A percentile compares a stretch with the other conserved stretches of the same genome.
Conservation (phyloP, 805 yeast genomes). For the Candida fluviatilis region DNA sequence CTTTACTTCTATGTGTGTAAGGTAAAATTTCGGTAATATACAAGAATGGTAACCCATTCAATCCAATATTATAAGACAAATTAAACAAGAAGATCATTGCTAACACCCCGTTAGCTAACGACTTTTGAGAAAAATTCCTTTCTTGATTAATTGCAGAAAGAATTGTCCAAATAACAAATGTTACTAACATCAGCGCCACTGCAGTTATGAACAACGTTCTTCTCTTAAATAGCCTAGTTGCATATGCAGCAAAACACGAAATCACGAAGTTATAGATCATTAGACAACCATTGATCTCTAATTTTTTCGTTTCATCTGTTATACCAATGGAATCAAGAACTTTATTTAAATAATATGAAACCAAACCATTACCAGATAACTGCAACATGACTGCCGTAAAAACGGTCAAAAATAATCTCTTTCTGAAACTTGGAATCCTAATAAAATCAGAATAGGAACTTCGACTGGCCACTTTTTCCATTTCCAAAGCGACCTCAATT, state of each 20-base stretch:
- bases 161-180: slow-evolving; percentile 15
- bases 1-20: slow-evolving; percentile 29
- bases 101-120: slow-evolving; percentile 42
- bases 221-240: slow-evolving; percentile 21
- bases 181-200: slow-evolving; percentile 14
- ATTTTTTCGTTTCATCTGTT: slow-evolving; percentile 40
- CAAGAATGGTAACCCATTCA: slow-evolving; percentile 26
- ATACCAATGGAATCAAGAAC: slow-evolving; percentile 53
- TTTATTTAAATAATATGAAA: slow-evolving; percentile 46
- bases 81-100: slow-evolving; percentile 47
- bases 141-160: slow-evolving; percentile 45
- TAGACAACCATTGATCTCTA: slow-evolving; percentile 48
- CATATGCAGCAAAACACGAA: slow-evolving; percentile 17
- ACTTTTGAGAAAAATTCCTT: slow-evolving; percentile 35
- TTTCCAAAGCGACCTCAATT: slow-evolving; percentile 35
- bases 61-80: slow-evolving; percentile 21
- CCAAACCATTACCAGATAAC: slow-evolving; percentile 49
- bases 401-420: slow-evolving; percentile 34
- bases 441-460: slow-evolving; percentile 38
- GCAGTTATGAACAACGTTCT: slow-evolving; percentile 26
- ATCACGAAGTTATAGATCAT: slow-evolving; percentile 43
- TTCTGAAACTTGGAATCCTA: slow-evolving; percentile 35
- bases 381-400: slow-evolving; percentile 38
- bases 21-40: slow-evolving; percentile 31
- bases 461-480: slow-evolving; percentile 30